phyloP scores from a whole-genome alignment of 176 grass and related monocot genomes.

The Poa annua region DNA sequence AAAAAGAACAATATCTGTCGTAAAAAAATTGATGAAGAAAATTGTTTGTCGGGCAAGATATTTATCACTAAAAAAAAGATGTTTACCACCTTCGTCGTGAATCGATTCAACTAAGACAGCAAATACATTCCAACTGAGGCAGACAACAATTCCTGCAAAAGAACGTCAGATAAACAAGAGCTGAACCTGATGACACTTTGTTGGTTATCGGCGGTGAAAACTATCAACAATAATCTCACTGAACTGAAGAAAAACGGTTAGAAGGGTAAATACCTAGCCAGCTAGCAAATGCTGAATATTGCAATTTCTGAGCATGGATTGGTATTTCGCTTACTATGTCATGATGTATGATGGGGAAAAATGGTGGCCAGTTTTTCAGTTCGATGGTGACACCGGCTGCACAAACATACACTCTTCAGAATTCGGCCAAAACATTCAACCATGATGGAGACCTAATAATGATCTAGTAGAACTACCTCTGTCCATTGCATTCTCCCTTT shows the following conservation, averaged over 20 bases:
- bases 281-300: conserved; percentile 88
- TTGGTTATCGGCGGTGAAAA: conserved; percentile 5
- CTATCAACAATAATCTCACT: conserved; percentile 10
- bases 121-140: conserved; percentile 79
- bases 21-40: conserved; percentile 8
- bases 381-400: conserved; percentile 72
- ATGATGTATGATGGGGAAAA: conserved; percentile 91
- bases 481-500: conserved; percentile 76
- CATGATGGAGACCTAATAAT: neutral
- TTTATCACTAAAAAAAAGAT: conserved; percentile 43
- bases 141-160: conserved; percentile 68
- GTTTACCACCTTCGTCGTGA: conserved; percentile 65
- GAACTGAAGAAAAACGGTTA: conserved; percentile 29
- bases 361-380: conserved; percentile 82
- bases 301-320: conserved; percentile 78
- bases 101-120: conserved; percentile 67
- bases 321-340: conserved; percentile 88
- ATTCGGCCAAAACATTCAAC: conserved; percentile 6
- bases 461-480: conserved; percentile 56
- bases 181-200: conserved; percentile 2
- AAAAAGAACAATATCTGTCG: conserved; percentile 73
- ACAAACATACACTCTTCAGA: conserved; percentile 35
- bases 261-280: conserved; percentile 76
- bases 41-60: conserved; percentile 18
- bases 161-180: conserved; percentile 3